Base-by-base conservation (phyloP, 2,329 filamentous ascomycete species). In the Parascedosporium putredinis region DNA sequence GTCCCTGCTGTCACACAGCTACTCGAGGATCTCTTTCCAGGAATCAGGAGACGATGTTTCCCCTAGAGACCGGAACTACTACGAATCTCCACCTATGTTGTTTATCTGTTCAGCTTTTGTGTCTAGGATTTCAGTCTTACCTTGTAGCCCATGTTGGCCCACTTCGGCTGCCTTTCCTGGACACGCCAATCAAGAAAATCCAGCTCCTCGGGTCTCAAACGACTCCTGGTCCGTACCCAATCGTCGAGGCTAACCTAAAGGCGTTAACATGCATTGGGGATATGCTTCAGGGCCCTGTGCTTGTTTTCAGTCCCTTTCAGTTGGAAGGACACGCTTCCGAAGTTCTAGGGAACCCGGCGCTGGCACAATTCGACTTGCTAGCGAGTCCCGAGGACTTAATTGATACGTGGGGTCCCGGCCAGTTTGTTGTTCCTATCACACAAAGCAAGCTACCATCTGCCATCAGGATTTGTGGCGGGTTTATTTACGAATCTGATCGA, bases 51-150 rank as follows among this genome's bases (percentile, higher is more conserved):
- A n/a, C 40, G 20, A 5, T 24, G 16, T 14, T 23, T 24, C 22
- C 2, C 40, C 40, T 6, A 14, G 40, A 44, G n/a, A 16, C 25
- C 40, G 40, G 18, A 23, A 16, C 8, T 14, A 24, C 20, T 8
- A 44, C 18, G 14, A 16, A 16, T 22, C n/a, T 44, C 16, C 40
- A 44, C 20, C 22, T 44, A 22, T 16, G 18, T 8, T 44, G 18
- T 22, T 44, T 44, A 14, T 8, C 25, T 23, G 18, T 44, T 14
- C 40, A 44, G 20, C 23, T 44, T 14, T 22, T 44, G 3, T 44
- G 40, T 44, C 18, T 44, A 8, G 40, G 40, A 22, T 22, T 44
- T 44, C 40, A 23, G 40, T 44, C 40, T 22, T 44, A 44, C 40
- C 22, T 23, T 16, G 18, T 23, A 22, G 40, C 40, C 22, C 40